phyloP scores from a whole-genome alignment of 2,329 filamentous ascomycete genomes.

The Pochonia chlamydosporia region DNA sequence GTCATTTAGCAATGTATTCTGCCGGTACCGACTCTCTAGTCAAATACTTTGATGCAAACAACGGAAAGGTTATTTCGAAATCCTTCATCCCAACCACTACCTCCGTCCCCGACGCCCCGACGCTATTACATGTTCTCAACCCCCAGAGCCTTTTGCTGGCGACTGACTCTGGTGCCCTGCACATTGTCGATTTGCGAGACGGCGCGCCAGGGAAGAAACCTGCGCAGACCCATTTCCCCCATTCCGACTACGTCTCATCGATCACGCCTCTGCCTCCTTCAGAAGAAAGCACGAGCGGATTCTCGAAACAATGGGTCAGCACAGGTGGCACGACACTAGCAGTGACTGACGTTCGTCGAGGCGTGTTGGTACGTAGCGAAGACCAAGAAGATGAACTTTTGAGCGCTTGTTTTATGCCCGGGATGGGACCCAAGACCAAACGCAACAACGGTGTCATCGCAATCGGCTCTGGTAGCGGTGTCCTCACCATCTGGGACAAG shows the following conservation, averaged over 20 bases:
- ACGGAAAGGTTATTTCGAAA: conserved; percentile 72
- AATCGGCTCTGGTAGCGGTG: conserved; percentile 68
- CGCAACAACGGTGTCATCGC: conserved; percentile 70
- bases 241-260: conserved; percentile 89
- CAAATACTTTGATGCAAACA: conserved; percentile 51
- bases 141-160: conserved; percentile 84
- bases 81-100: conserved; percentile 63
- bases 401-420: conserved; percentile 72
- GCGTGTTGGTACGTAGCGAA: conserved; percentile 82
- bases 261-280: conserved; percentile 77
- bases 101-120: conserved; percentile 62
- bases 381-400: conserved; percentile 93
- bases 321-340: conserved; percentile 89
- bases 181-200: conserved; percentile 78
- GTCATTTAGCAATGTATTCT: conserved; percentile 50
- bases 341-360: conserved; percentile 80
- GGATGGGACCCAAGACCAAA: conserved; percentile 61
- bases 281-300: conserved; percentile 76
- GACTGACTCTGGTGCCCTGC: conserved; percentile 83
- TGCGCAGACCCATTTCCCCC: conserved; percentile 75
- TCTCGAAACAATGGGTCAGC: conserved; percentile 90
- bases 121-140: conserved; percentile 75
- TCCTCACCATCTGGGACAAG: conserved; percentile 89
- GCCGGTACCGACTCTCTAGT: conserved; percentile 56
- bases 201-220: conserved; percentile 55